Conservation (phyloP, 2,329 filamentous ascomycete species). For the Plenodomus tracheiphilus region DNA sequence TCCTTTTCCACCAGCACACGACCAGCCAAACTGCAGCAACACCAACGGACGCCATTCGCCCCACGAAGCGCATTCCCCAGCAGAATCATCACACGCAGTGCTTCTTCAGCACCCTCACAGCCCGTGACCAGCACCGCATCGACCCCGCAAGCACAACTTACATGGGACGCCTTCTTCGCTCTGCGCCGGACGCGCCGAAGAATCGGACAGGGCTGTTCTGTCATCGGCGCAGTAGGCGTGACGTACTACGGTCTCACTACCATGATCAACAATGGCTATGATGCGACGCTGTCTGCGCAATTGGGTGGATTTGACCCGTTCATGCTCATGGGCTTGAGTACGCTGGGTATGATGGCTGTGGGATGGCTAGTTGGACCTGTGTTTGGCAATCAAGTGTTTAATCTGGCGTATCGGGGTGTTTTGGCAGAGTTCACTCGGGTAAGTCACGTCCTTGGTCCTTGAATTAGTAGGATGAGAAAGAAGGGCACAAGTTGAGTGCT, state of each 20-base stretch:
- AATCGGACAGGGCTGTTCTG: slow-evolving; percentile 78
- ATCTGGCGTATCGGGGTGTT: slow-evolving; percentile 70
- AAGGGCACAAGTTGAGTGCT: not conserved
- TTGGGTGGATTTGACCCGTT: slow-evolving; percentile 88
- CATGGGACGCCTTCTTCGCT: slow-evolving; percentile 91
- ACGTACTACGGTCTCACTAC: slow-evolving; percentile 67
- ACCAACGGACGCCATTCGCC: slow-evolving; percentile 16
- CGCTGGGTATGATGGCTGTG: slow-evolving; percentile 72
- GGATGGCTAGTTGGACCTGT: slow-evolving; percentile 89
- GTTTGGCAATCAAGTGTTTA: slow-evolving; percentile 79
- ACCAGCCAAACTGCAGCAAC: slow-evolving; percentile 24
- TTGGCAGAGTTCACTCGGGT: slow-evolving; percentile 72
- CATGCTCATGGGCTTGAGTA: slow-evolving; percentile 79
- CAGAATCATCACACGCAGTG: slow-evolving; percentile 21
- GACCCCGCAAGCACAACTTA: slow-evolving; percentile 39
- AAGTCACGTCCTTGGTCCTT: slow-evolving; percentile 37
- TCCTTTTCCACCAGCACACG: slow-evolving; percentile 36
- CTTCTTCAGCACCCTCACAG: slow-evolving; percentile 26
- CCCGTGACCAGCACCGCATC: slow-evolving; percentile 17
- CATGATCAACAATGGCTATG: slow-evolving; percentile 71
- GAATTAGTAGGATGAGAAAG: not conserved
- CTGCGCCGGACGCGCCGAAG: slow-evolving; percentile 83
- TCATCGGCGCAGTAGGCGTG: slow-evolving; percentile 64
- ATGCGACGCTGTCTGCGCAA: slow-evolving; percentile 65
- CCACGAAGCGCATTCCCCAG: slow-evolving; percentile 8